Percentiles rank a stretch among this genome's conserved stretches.
Evolutionary conservation across 768 basidiomycete species (phyloP).

Genomic region (Agaricus sinodeliciosus): DNA sequence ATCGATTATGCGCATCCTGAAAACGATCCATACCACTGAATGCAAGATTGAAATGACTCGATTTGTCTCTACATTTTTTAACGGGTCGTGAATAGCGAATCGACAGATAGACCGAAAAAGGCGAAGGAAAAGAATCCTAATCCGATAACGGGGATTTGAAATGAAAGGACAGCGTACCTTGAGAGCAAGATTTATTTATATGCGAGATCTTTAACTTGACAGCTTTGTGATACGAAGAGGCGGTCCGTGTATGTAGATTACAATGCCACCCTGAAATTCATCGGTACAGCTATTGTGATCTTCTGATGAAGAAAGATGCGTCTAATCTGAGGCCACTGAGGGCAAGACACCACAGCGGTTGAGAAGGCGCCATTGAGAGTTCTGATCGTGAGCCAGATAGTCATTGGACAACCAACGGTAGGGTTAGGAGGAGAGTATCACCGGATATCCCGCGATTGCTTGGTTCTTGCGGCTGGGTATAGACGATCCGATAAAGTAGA

Average conservation of each 20-base stretch:
- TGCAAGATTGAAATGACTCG: no score
- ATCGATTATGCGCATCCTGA: no score
- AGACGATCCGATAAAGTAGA: not conserved
- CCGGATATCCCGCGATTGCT: not conserved
- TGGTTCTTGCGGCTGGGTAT: not conserved
- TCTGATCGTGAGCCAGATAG: not conserved
- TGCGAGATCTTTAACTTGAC: constrained; percentile 17
- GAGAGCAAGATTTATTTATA: constrained; percentile 10
- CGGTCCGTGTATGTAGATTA: constrained; percentile 10
- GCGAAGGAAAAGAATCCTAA: no score
- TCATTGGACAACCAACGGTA: not conserved
- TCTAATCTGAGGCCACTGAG: constrained; percentile 2
- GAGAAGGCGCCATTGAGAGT: not conserved
- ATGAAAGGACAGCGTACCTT: constrained; percentile 1
- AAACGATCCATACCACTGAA: no score
- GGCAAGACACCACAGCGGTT: constrained; percentile 4
- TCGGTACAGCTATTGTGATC: constrained; percentile 15
- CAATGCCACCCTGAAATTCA: constrained; percentile 16
- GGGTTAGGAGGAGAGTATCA: not conserved
- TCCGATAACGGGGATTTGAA: no score
- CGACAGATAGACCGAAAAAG: no score
- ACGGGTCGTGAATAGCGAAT: no score
- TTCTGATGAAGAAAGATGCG: constrained; percentile 11
- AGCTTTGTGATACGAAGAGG: constrained; percentile 14
- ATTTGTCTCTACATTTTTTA: no score